These are phyloP conservation scores for Malbranchea cinnamomea DNA, from an alignment of 2,329 filamentous ascomycete species.

Conservation along the genomic window DNA sequence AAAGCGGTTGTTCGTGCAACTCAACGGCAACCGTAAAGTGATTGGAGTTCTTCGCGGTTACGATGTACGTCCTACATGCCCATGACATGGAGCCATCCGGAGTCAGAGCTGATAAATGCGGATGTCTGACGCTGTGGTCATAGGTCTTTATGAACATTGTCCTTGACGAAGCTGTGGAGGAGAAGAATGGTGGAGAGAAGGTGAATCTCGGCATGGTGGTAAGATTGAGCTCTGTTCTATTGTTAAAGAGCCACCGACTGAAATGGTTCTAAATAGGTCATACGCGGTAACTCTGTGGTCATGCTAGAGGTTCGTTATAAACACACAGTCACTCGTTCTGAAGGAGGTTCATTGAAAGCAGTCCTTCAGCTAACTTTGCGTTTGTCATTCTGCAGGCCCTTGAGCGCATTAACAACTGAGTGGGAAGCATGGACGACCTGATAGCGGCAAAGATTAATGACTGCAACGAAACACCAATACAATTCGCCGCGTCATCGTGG, in stretches of 20 bases:
- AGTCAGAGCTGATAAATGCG: conserved; percentile 1
- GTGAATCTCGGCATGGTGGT: conserved; percentile 84
- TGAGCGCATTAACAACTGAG: conserved; percentile 30
- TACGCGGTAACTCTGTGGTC: conserved; percentile 93
- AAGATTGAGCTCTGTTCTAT: conserved; percentile 13
- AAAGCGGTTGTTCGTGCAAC: conserved; percentile 93
- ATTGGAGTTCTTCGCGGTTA: conserved; percentile 89
- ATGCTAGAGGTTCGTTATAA: conserved; percentile 61
- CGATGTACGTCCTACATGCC: conserved; percentile 58
- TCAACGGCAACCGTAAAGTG: conserved; percentile 96
- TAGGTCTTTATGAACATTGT: conserved; percentile 98
- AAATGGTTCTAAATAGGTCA: conserved; percentile 45
- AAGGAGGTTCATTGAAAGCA: background rate
- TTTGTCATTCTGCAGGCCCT: conserved; percentile 17
- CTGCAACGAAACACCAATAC: too few species aligned
- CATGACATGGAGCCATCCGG: too few species aligned
- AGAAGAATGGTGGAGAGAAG: conserved; percentile 85
- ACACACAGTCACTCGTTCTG: background rate
- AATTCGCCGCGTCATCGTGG: too few species aligned
- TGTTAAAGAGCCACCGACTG: background rate
- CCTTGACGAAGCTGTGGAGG: conserved; percentile 88
- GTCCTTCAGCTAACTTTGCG: conserved; percentile 4
- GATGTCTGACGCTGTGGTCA: background rate
- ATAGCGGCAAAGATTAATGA: too few species aligned
- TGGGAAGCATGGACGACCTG: too few species aligned